Evolutionary conservation across 371 early-diverging fungal genomes (phyloP).

Genomic region (Rhizopus sp.): DNA sequence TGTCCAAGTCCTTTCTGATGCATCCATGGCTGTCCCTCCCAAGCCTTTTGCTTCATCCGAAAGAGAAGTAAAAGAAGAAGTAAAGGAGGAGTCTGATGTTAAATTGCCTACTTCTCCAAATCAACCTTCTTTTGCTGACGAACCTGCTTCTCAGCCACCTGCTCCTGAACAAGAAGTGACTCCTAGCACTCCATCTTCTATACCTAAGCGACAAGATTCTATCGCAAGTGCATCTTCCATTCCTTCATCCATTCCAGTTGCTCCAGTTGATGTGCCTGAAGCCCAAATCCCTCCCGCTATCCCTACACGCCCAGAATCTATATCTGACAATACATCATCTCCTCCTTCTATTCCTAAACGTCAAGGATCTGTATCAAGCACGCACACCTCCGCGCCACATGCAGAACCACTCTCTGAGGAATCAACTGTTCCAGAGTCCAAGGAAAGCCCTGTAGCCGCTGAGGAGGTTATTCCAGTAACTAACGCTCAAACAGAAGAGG

Average conservation of each 20-base stretch:
- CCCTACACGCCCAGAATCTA: constrained; percentile 6
- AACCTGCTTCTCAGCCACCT: too few relatives aligned
- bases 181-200: too few relatives aligned
- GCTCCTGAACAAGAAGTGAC: too few relatives aligned
- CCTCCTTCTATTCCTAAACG: not conserved
- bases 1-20: constrained; percentile 10
- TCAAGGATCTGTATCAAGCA: too few relatives aligned
- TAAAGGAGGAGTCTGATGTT: constrained; percentile 13
- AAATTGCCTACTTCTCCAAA: constrained; percentile 2
- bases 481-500: not conserved
- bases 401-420: too few relatives aligned
- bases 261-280: not conserved
- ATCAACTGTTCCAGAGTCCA: too few relatives aligned
- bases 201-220: too few relatives aligned
- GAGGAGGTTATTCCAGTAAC: too few relatives aligned
- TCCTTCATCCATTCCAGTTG: not conserved
- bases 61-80: constrained; percentile 12
- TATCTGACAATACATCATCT: not conserved
- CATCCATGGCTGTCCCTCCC: constrained; percentile 9
- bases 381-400: too few relatives aligned
- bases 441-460: too few relatives aligned
- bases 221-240: too few relatives aligned
- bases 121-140: too few relatives aligned
- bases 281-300: constrained; percentile 1
- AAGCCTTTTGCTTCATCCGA: not conserved